Evolutionary conservation across 2,329 filamentous ascomycete species (phyloP), one percentile per base, ranked within the genome.

Genomic region (Ophiostoma tasmaniense): DNA sequence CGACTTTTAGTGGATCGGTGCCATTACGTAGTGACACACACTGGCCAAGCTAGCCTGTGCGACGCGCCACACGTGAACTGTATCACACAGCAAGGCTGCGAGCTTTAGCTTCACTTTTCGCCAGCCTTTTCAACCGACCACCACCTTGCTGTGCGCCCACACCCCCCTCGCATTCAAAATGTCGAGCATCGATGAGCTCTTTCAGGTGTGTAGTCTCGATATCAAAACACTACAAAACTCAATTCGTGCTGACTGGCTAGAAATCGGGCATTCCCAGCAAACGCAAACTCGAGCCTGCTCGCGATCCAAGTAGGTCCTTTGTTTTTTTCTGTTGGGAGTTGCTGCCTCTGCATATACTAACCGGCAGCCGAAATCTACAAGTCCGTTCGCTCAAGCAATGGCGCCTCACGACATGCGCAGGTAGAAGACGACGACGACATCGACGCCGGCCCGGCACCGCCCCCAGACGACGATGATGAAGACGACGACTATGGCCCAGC

Each of bases 291-390:
- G 87, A 89, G 71, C 81, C 85, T 22, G 77, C 87, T 71, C 82
- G 82, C 74, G 86, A 90, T 76, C 86, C 87, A 71, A 87, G 87
- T 90, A 76, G 73, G 84, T 78, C 35, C 45, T 39, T 55, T 13
- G 6, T 14, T 4, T 33, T 8, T 11, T 8, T 5, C 30, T 17
- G 69, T 3, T 14, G 17, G 10, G 2, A 37, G 1, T 39, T 20
- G 55, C 28, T 25, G n/a, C n/a, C 13, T 25, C 55, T 28, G 25
- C 55, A 45, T 20, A 5, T 17, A 33, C 61, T 22, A 4, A 37
- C 61, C 3, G 8, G 13, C 61, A 89, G 87, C 83, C 73, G 81
- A 89, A 72, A 80, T 88, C 68, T 89, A 89, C 80, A 90, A 90
- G 76, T 83, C 86, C 5, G 84, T 82, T 78, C 79, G 68, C 74